Base-by-base conservation (phyloP, 306 rosid species). In the Prosopis cineraria region DNA sequence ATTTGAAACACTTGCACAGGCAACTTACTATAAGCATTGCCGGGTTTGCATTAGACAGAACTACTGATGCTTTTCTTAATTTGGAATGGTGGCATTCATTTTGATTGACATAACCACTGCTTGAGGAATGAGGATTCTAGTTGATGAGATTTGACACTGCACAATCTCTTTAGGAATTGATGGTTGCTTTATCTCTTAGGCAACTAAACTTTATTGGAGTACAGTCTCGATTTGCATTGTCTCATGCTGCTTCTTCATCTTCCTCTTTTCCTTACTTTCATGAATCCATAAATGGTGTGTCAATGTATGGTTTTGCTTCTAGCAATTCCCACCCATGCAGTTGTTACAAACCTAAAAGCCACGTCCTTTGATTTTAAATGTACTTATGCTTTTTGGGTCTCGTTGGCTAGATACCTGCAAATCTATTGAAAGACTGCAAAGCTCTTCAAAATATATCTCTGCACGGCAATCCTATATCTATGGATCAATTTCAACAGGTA, bases 401-500 rank as follows among this genome's bases (percentile, higher is more conserved):
- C 48, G 41, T 31, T 80, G 79, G 34, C 74, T 88, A 96, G 98
- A 87, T 93, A 65, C 98, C 98, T 73, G 56, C 40, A 16, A 91
- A 80, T 77, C 86, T 93, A 68, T 84, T 96, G 96, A 91, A 88
- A 88, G 97, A 91, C 50, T 93, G 99, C 84, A 91, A 88, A 86
- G 93, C 91, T 55, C 90, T 96, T 78, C 99, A 96, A 83, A 93
- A 85, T 74, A 84, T 93, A 67, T 91, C 99, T 77, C 89, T 96
- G 80, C 99, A 91, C 53, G 94, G 97, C 8, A 96, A 96, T 79
- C 98, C 98, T 65, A 90, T 96, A 78, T 88, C 96, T 76, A 91
- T 91, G 97, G 97, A 93, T 81, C 96, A 93, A 85, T 96, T 96
- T 85, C 98, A 96, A 85, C 97, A 87, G 95, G 98, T 91, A 75